phyloP scores from a whole-genome alignment of 306 rosid genomes.

The Acacia confusa region DNA sequence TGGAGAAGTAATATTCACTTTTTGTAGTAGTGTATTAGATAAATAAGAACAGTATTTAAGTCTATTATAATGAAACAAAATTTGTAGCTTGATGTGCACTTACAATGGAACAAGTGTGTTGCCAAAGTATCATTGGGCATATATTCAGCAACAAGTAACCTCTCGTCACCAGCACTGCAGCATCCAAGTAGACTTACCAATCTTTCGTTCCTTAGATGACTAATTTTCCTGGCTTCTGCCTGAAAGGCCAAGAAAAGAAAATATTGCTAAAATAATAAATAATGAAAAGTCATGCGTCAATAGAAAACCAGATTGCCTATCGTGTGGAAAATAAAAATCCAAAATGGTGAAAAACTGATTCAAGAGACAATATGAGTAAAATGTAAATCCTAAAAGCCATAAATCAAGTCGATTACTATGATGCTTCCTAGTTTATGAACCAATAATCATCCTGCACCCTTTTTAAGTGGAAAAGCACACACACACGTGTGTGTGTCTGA shows the following conservation, averaged over 20 bases:
- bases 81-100: conserved; percentile 35
- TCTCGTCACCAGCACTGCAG: conserved; percentile 86
- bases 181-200: conserved; percentile 90
- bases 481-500: no score
- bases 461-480: not conserved
- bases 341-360: not conserved
- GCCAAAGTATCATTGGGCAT: conserved; percentile 94
- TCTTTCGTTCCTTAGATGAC: conserved; percentile 78
- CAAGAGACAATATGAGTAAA: not conserved
- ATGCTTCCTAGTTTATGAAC: not conserved
- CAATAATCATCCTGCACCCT: not conserved
- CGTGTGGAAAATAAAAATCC: not conserved
- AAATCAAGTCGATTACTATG: conserved; percentile 12
- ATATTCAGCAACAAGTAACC: conserved; percentile 88
- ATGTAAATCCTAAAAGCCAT: conserved; percentile 5
- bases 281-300: conserved; percentile 12
- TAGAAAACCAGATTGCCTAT: conserved; percentile 19
- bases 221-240: conserved; percentile 92
- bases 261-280: conserved; percentile 29
- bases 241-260: conserved; percentile 31
- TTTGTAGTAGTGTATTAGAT: no score
- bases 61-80: conserved; percentile 22
- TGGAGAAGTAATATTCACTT: no score
- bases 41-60: no score
- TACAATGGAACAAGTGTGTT: conserved; percentile 94